Conservation (phyloP, 1,284 basidiomycete species). For the Trichosporon asahii region DNA sequence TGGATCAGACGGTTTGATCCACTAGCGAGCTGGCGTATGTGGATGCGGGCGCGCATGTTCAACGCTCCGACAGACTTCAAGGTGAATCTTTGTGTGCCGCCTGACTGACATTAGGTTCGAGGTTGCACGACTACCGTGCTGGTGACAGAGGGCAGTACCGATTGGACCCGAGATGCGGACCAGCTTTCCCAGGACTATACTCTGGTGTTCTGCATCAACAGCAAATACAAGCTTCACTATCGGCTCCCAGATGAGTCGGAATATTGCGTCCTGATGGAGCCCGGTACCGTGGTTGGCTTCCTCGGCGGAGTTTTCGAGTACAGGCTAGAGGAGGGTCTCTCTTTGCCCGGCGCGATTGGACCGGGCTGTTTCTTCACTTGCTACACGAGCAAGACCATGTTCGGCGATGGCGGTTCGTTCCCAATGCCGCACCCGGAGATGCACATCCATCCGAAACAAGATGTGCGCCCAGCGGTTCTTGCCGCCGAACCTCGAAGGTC, state of each 20-base stretch:
- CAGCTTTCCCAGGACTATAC: background rate
- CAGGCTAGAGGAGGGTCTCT: background rate
- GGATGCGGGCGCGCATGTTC: background rate
- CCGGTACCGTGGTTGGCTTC: background rate
- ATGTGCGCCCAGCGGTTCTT: background rate
- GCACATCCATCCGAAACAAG: background rate
- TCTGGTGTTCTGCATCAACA: background rate
- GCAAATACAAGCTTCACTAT: background rate
- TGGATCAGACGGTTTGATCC: background rate
- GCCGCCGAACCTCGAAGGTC: background rate
- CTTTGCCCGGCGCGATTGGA: no score
- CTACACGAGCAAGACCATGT: background rate
- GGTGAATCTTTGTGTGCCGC: background rate
- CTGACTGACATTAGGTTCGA: background rate
- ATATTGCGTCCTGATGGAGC: background rate
- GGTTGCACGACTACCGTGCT: background rate
- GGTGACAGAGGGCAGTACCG: background rate
- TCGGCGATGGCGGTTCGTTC: background rate
- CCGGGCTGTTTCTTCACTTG: background rate
- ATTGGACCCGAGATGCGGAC: background rate
- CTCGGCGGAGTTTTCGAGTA: background rate
- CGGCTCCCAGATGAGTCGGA: background rate
- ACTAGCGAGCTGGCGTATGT: background rate
- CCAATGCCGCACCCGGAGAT: background rate
- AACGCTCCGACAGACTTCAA: background rate